Evolutionary conservation across 2,329 filamentous ascomycete species (phyloP), one percentile per base, ranked within the genome.

Genomic region (Pseudogymnoascus sp.): DNA sequence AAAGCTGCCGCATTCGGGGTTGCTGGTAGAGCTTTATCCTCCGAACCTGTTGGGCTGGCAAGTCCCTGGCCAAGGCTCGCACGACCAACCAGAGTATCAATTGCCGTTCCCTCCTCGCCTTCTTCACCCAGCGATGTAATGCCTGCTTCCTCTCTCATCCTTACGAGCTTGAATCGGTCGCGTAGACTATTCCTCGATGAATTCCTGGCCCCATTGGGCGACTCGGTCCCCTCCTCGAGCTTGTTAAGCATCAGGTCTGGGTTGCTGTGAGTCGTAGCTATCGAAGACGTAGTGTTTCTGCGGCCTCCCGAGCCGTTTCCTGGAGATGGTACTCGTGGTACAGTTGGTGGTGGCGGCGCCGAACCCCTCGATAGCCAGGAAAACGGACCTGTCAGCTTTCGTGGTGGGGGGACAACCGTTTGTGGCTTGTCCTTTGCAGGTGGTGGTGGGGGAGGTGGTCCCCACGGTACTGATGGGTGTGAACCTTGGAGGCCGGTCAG

Each of bases 341-440:
- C 65, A 15, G 88, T 81, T 17, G 72, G 69, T 7, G 84, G 80
- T 66, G 82, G 81, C 3, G 80, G 78, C 71, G 81, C 83, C 9
- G 85, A 84, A 72, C 81, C 87, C 67, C 91, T 81, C 33, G 90
- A 91, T 39, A 95, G 81, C 87, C 90, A 93, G 39, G 90, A 85
- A 69, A 96, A 95, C n/a, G 89, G 91, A 68, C 90, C 91, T 7
- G 90, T 92, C 62, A 95, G 83, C 74, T 94, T 96, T 71, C 91
- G 81, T 64, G 82, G 67, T 10, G 78, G 76, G 2, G 79, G 65
- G 4, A 63, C 61, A 15, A 64, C 61, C 6, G 61, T 38, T 31
- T 61, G 41, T 44, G 65, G 60, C 17, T 71, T 65, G 10, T 66
- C 42, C 35, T 66, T 66, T 21, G 70, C 62, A 21, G 51, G 48